A percentile compares a stretch with the other conserved stretches of the same genome.
phyloP scores from a whole-genome alignment of 73 alveolate genomes.

The Urostyla sp. region DNA sequence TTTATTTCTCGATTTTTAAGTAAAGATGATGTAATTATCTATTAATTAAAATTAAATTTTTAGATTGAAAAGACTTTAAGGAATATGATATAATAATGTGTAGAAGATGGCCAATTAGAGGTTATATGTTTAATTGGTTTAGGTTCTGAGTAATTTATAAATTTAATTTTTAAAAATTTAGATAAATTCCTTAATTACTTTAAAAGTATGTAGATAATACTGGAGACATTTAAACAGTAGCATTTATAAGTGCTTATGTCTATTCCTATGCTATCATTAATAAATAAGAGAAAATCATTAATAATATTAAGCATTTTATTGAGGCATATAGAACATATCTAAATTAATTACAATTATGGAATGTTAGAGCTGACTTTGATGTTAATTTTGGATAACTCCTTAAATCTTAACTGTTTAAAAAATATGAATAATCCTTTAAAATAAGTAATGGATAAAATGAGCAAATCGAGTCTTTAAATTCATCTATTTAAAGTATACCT shows the following conservation, averaged over 20 bases:
- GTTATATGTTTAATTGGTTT: slow-evolving; percentile 13
- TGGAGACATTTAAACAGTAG: slow-evolving; percentile 38
- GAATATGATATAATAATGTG: background rate
- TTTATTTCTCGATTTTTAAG: background rate
- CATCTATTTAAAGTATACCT: no score
- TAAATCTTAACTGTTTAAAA: background rate
- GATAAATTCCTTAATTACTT: slow-evolving; percentile 26
- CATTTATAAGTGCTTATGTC: slow-evolving; percentile 10
- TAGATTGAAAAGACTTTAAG: background rate
- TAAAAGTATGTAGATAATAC: slow-evolving; percentile 29
- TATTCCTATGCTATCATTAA: background rate
- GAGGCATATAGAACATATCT: slow-evolving; percentile 12
- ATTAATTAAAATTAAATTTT: background rate
- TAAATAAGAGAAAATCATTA: background rate
- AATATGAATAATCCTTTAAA: background rate
- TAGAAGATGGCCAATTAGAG: slow-evolving; percentile 39
- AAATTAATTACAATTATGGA: slow-evolving; percentile 33
- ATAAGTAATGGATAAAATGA: no score
- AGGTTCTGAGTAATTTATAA: background rate
- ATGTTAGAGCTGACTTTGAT: slow-evolving; percentile 39
- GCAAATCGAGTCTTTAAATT: no score
- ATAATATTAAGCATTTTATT: background rate
- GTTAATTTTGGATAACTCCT: background rate
- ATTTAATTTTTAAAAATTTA: background rate
- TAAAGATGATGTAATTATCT: background rate